These are phyloP conservation scores for Penicillium nordicum DNA, from an alignment of 2,329 filamentous ascomycete genomes.

Conservation along the genomic window DNA sequence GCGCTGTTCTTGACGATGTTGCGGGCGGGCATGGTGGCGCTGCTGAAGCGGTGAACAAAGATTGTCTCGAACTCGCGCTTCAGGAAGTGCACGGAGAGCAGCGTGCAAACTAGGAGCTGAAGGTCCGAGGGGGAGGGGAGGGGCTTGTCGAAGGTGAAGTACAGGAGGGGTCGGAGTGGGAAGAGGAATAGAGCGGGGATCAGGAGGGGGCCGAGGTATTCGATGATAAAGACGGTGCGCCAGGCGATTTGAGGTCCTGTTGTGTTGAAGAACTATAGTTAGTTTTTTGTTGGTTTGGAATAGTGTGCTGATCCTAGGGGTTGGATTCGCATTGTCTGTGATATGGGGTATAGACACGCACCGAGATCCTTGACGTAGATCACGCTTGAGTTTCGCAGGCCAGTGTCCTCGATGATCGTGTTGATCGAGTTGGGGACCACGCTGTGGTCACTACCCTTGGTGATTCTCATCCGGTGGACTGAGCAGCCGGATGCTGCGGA, in stretches of 20 bases:
- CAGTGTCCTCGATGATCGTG: slow-evolving; percentile 53
- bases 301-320: neutral
- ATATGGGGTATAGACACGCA: slow-evolving; percentile 42
- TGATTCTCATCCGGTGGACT: slow-evolving; percentile 60
- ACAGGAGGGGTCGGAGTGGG: slow-evolving; percentile 68
- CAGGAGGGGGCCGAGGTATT: slow-evolving; percentile 88
- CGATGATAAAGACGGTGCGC: slow-evolving; percentile 90
- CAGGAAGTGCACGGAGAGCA: slow-evolving; percentile 79
- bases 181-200: slow-evolving; percentile 75
- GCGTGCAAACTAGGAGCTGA: slow-evolving; percentile 69
- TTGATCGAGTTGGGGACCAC: slow-evolving; percentile 53
- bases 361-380: slow-evolving; percentile 92
- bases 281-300: slow-evolving; percentile 11
- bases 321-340: neutral
- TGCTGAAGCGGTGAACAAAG: slow-evolving; percentile 92
- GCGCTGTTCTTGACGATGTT: slow-evolving; percentile 95
- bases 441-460: slow-evolving; percentile 61
- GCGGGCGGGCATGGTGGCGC: slow-evolving; percentile 82
- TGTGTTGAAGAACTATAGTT: slow-evolving; percentile 13
- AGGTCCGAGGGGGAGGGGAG: slow-evolving; percentile 55
- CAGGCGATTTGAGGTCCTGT: slow-evolving; percentile 86
- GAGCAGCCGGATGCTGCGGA: slow-evolving; percentile 54
- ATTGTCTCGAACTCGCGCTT: slow-evolving; percentile 95
- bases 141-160: slow-evolving; percentile 51
- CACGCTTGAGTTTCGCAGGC: slow-evolving; percentile 57